Percentiles rank a stretch among this genome's conserved stretches.
Evolutionary conservation across 768 basidiomycete genomes (phyloP).

Genomic region (Pleurotus cornucopiae): DNA sequence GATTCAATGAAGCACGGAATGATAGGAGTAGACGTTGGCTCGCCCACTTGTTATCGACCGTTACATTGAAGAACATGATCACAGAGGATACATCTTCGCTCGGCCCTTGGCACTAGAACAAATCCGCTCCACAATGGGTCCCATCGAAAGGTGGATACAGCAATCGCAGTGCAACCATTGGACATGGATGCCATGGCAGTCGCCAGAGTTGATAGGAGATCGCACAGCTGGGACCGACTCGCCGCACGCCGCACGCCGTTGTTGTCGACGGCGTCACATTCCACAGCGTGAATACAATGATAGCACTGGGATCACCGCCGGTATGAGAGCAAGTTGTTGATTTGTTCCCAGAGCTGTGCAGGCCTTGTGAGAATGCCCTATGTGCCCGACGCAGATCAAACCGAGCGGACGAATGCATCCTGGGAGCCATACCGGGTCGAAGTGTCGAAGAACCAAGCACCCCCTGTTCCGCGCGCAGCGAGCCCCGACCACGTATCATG

Average conservation of each 20-base stretch:
- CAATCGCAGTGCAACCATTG: neutral
- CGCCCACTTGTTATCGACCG: neutral
- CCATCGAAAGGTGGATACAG: neutral
- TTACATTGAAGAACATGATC: neutral
- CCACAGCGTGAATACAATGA: neutral
- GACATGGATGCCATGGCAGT: neutral
- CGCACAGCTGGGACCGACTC: neutral
- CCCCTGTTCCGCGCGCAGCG: too few species aligned
- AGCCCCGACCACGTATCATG: too few species aligned
- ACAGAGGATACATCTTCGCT: neutral
- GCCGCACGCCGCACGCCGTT: neutral
- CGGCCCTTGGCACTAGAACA: neutral
- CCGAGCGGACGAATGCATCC: neutral
- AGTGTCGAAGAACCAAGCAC: too few species aligned
- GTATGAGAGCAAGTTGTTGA: neutral
- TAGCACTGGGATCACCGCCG: constrained; percentile 4
- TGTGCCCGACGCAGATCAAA: neutral
- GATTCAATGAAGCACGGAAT: neutral
- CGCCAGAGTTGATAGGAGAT: neutral
- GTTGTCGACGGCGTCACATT: neutral
- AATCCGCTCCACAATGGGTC: neutral
- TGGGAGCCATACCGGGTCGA: too few species aligned
- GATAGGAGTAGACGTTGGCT: neutral
- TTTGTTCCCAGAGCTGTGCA: constrained; percentile 6
- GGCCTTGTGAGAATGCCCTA: constrained; percentile 4